Evolutionary conservation across 2,329 filamentous ascomycete genomes (phyloP).

Genomic region (Trichoderma pleuroti): DNA sequence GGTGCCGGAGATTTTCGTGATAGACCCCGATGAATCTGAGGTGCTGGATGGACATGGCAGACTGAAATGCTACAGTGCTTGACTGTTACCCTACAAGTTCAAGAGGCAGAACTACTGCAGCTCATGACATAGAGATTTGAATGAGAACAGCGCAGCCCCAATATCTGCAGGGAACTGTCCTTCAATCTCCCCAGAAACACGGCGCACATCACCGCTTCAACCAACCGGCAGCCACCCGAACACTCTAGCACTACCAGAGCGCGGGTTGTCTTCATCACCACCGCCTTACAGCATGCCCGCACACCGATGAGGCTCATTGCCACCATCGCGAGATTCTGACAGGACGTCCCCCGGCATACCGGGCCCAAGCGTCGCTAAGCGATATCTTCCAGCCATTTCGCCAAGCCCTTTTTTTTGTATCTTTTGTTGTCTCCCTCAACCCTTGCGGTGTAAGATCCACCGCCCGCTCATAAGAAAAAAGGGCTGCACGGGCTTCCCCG

Average conservation of each 20-base stretch:
- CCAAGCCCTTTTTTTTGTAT: not conserved
- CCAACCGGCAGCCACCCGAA: not conserved
- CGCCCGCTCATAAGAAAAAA: not conserved
- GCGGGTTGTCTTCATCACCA: not conserved
- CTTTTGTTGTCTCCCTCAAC: not conserved
- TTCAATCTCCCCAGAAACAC: not conserved
- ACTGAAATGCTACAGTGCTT: not conserved
- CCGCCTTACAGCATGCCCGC: not conserved
- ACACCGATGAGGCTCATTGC: not conserved
- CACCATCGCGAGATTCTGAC: conserved; percentile 7
- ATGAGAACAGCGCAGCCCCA: not conserved
- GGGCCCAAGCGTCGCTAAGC: conserved; percentile 2
- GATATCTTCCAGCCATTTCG: conserved; percentile 11
- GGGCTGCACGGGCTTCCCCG: conserved; percentile 5
- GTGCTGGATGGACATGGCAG: not conserved
- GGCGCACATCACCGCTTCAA: not conserved
- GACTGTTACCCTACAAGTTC: not conserved
- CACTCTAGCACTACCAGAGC: not conserved
- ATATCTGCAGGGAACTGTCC: not conserved
- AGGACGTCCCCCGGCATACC: not conserved
- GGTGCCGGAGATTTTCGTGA: not conserved
- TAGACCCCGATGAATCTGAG: not conserved
- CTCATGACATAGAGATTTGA: not conserved
- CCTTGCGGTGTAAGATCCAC: conserved; percentile 11
- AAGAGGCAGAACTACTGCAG: not conserved